These are phyloP conservation scores for Teunomyces pallodes DNA, from an alignment of 805 yeast genomes.

Conservation along the genomic window DNA sequence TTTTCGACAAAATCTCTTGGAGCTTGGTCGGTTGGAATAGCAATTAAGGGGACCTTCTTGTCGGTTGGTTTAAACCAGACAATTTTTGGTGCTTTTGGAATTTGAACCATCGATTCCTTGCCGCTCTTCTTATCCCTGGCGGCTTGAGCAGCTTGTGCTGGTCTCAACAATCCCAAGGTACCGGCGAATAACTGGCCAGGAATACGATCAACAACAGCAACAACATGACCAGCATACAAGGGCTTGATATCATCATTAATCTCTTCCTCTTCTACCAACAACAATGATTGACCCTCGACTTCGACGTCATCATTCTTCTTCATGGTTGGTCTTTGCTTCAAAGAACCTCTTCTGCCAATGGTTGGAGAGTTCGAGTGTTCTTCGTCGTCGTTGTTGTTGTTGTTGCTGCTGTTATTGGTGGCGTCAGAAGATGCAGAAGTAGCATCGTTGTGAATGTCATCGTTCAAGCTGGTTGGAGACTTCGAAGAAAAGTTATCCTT, in stretches of 20 bases:
- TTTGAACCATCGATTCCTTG: conserved; percentile 43
- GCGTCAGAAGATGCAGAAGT: conserved; percentile 48
- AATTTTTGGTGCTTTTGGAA: conserved; percentile 74
- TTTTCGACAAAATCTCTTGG: conserved; percentile 94
- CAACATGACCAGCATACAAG: conserved; percentile 95
- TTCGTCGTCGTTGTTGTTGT: conserved; percentile 18
- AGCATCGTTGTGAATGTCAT: conserved; percentile 80
- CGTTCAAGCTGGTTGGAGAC: conserved; percentile 44
- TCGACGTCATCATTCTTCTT: conserved; percentile 98
- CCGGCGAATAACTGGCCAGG: conserved; percentile 97
- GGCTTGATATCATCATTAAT: conserved; percentile 91
- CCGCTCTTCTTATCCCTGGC: conserved; percentile 56
- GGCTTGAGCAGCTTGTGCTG: conserved; percentile 89
- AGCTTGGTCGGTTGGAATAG: conserved; percentile 98
- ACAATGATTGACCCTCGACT: conserved; percentile 93
- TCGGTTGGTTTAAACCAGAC: conserved; percentile 99
- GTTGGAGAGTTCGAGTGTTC: conserved; percentile 32
- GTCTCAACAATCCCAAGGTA: conserved; percentile 88
- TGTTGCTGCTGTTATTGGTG: conserved; percentile 20
- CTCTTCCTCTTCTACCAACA: conserved; percentile 93
- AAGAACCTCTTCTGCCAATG: conserved; percentile 76
- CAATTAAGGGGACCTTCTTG: conserved; percentile 94
- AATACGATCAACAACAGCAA: conserved; percentile 94
- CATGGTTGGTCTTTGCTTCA: conserved; percentile 93
- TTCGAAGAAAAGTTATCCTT: conserved; percentile 53